Evolutionary conservation across 192 early-diverging fungal genomes (phyloP), one percentile per base, ranked within the genome.

Genomic region (Entomortierella beljakovae): DNA sequence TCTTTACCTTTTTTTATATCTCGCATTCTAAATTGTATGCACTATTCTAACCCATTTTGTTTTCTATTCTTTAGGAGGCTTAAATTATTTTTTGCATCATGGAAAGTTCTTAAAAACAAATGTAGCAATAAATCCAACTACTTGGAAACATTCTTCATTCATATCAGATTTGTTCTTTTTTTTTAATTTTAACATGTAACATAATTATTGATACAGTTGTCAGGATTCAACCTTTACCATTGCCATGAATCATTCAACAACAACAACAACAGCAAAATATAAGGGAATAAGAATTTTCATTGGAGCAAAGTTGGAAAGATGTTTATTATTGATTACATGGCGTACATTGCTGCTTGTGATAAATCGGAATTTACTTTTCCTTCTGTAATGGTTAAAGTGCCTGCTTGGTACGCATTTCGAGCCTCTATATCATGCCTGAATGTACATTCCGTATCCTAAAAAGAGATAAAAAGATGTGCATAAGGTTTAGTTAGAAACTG

Each of bases 21-120:
- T 11, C 18, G 6, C 18, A 11, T 26, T 53, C 18, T 31, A 57
- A 57, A 6, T 13, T 55, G 26, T 7, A 31, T 9, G 31, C 28
- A 9, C 16, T 43, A 16, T 50, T 40, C 42, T 52, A 26, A 15
- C 22, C 16, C 31, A 6, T 23, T 57, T 63, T 18, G 35, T 64
- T 40, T 22, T 53, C 53, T 38, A 23, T 48, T 0, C 28, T 68
- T 16, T 77, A 77, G 74, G 74, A 77, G 74, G 74, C 74, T 68
- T 77, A 77, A 77, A 77, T 77, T 8, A 37, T 34, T 22, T 32
- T 61, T 55, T 46, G 38, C 23, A 38, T 51, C 69, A 56, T 66
- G 66, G 33, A 40, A 13, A 6, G 22, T 58, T 34, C 57, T 1
- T 35, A 38, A 35, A 40, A 26, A n/a, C n/a, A 65, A 77, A 49